Evolutionary conservation across 495 filamentous ascomycete species (phyloP).

Genomic region (Neurospora intermedia): DNA sequence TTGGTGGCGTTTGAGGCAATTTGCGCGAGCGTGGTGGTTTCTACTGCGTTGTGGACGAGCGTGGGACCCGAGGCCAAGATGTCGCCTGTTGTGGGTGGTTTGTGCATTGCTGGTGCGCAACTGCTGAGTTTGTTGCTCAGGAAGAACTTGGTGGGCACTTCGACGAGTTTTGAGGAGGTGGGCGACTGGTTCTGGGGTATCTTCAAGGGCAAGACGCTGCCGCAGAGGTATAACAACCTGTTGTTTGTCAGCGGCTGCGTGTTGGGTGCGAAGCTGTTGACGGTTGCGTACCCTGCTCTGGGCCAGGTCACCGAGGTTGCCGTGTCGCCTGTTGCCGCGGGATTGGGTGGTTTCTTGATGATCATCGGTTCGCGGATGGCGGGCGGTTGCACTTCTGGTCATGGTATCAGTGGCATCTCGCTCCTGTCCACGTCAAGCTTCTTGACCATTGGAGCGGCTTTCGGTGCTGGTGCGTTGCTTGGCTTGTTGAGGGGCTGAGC

Average conservation of each 20-base stretch:
- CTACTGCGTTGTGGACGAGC: conserved; percentile 15
- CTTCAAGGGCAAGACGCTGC: conserved; percentile 11
- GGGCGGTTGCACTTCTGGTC: conserved; percentile 49
- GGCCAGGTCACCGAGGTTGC: conserved; percentile 9
- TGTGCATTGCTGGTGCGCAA: conserved; percentile 41
- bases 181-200: conserved; percentile 35
- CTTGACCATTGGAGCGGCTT: conserved; percentile 38
- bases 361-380: conserved; percentile 42
- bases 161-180: conserved; percentile 40
- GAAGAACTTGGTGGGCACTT: conserved; percentile 38
- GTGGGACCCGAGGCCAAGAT: conserved; percentile 23
- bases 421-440: conserved; percentile 41
- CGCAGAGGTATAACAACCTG: conserved; percentile 22
- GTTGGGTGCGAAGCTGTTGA: conserved; percentile 27
- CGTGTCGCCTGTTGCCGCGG: conserved; percentile 22
- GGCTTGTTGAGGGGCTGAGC: conserved; percentile 12
- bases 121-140: conserved; percentile 31
- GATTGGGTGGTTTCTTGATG: conserved; percentile 40
- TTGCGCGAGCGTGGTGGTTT: conserved; percentile 17
- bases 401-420: conserved; percentile 47
- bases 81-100: conserved; percentile 31
- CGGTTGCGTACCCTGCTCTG: conserved; percentile 17
- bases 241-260: conserved; percentile 35
- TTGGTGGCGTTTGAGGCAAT: conserved; percentile 23
- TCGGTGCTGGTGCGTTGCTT: conserved; percentile 31